A percentile compares a stretch with the other conserved stretches of the same genome.
These are phyloP conservation scores for Clarireedia homoeocarpa DNA, from an alignment of 2,329 filamentous ascomycete genomes.

Conservation along the genomic window DNA sequence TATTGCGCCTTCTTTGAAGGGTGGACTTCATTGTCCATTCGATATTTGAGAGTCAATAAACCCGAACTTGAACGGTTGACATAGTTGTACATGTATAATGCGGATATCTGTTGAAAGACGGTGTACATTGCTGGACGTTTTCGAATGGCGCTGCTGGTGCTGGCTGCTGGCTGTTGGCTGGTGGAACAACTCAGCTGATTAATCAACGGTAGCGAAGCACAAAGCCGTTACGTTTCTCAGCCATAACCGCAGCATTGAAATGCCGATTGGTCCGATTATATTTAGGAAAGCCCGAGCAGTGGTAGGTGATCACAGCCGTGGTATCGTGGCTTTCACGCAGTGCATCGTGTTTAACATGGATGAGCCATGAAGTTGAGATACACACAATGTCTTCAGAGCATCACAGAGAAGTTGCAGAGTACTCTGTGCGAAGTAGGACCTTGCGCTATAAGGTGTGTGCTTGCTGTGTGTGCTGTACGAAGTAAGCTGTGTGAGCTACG, in stretches of 20 bases:
- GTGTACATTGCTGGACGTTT: not conserved
- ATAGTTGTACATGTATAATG: not conserved
- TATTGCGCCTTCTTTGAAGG: not conserved
- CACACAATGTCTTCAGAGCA: not conserved
- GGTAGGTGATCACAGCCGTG: slow-evolving; percentile 2
- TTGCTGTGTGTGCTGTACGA: too few relatives aligned
- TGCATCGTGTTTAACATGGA: slow-evolving; percentile 5
- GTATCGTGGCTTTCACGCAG: slow-evolving; percentile 9
- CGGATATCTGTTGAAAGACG: slow-evolving; percentile 1
- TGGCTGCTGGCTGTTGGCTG: not conserved
- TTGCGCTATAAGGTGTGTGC: too few relatives aligned
- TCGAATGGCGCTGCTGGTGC: not conserved
- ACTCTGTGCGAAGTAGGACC: not conserved
- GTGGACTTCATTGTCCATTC: not conserved
- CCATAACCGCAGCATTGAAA: not conserved
- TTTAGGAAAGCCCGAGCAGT: not conserved
- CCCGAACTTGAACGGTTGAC: not conserved
- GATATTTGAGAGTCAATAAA: not conserved
- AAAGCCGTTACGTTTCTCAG: slow-evolving; percentile 5
- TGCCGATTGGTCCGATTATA: not conserved
- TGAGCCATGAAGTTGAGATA: not conserved
- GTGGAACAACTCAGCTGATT: slow-evolving; percentile 7
- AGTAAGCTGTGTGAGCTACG: too few relatives aligned
- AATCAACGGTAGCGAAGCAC: slow-evolving; percentile 7
- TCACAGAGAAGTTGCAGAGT: not conserved